Evolutionary conservation across 2,329 filamentous ascomycete species (phyloP).

Genomic region (Ophiocordyceps camponoti-rufipedis): DNA sequence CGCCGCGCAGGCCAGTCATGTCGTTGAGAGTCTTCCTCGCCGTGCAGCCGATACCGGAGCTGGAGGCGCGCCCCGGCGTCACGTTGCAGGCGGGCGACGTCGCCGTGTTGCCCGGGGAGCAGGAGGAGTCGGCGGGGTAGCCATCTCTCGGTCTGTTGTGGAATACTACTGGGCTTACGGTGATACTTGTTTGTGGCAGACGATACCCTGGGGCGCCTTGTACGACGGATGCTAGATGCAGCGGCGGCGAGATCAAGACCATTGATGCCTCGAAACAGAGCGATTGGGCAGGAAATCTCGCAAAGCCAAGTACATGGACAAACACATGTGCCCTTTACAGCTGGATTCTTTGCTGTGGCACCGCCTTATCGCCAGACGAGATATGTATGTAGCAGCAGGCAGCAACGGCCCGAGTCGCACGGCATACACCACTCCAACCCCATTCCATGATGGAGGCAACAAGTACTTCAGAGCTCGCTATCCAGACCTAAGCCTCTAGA

Average conservation of each 20-base stretch:
- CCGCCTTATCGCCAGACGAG: no score
- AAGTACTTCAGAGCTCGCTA: no score
- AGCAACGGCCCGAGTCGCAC: no score
- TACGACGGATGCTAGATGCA: neutral
- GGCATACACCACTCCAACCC: no score
- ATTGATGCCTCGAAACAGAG: neutral
- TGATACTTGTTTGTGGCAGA: neutral
- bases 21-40: slow-evolving; percentile 45
- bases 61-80: slow-evolving; percentile 29
- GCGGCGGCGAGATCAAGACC: neutral
- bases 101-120: neutral
- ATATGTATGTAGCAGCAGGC: no score
- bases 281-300: neutral
- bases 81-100: slow-evolving; percentile 26
- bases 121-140: neutral
- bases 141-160: neutral
- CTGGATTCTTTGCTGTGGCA: no score
- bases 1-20: slow-evolving; percentile 26
- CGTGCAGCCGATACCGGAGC: slow-evolving; percentile 29
- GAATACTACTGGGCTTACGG: neutral
- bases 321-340: neutral
- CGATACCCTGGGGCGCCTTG: neutral
- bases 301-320: neutral
- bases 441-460: no score
- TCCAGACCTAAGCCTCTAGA: no score